phyloP scores from a whole-genome alignment of 768 basidiomycete species.

The Xerocomellus intermedius region DNA sequence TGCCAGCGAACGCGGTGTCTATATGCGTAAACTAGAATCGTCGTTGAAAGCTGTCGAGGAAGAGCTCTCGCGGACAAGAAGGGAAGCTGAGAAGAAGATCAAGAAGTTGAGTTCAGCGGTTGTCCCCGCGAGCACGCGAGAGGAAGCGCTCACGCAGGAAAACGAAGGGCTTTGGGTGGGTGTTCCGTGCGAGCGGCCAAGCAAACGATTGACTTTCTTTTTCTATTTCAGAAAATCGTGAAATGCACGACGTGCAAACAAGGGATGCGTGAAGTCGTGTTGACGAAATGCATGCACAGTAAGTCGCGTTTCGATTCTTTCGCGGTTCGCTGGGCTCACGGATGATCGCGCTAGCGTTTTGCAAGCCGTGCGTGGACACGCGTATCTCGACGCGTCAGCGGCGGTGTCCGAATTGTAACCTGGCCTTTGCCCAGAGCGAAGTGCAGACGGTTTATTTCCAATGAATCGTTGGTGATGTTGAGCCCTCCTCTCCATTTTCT shows the following conservation, averaged over 20 bases:
- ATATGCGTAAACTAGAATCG: slow-evolving; percentile 23
- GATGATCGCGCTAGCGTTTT: slow-evolving; percentile 59
- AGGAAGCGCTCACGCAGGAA: slow-evolving; percentile 44
- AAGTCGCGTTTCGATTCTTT: slow-evolving; percentile 32
- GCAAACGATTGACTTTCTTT: neutral
- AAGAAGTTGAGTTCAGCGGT: slow-evolving; percentile 40
- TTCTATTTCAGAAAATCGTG: slow-evolving; percentile 58
- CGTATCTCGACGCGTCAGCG: slow-evolving; percentile 87
- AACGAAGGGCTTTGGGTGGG: slow-evolving; percentile 59
- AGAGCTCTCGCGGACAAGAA: slow-evolving; percentile 44
- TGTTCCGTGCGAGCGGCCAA: neutral
- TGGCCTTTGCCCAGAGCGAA: slow-evolving; percentile 80
- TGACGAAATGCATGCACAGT: slow-evolving; percentile 94
- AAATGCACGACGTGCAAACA: slow-evolving; percentile 87
- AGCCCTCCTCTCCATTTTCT: neutral
- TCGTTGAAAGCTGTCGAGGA: slow-evolving; percentile 40
- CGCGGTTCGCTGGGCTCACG: neutral
- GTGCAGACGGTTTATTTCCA: slow-evolving; percentile 69
- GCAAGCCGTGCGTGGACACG: slow-evolving; percentile 80
- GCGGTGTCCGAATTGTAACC: slow-evolving; percentile 88
- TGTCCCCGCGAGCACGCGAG: slow-evolving; percentile 30
- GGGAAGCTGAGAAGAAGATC: slow-evolving; percentile 52
- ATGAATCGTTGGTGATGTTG: slow-evolving; percentile 19
- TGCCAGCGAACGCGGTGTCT: slow-evolving; percentile 32
- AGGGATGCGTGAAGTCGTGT: slow-evolving; percentile 73